Evolutionary conservation across 2,329 filamentous ascomycete genomes (phyloP), one percentile per base, ranked within the genome.

Genomic region (Hysterium pulicare): DNA sequence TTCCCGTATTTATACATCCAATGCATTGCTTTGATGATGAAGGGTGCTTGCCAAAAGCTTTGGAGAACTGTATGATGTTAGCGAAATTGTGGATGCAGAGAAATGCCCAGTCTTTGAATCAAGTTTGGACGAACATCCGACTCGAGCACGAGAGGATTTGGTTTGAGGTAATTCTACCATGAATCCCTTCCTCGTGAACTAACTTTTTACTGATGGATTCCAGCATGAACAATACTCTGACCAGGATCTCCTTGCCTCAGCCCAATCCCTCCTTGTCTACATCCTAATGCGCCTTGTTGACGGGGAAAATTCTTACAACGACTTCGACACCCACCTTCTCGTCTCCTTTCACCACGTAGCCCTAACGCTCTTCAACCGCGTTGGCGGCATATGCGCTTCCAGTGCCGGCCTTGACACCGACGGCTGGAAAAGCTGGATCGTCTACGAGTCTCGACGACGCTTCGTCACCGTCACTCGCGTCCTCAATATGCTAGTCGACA

Each of bases 251-350:
- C 24, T 28, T 28, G 24, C 24, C 24, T 7, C 24, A 28, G 13
- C 24, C 6, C 39, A 41, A 41, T 38, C 39, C 38, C 32, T 38
- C 32, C 16, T 38, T n/a, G 20, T 41, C 31, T 41, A 32, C 22
- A 22, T 41, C 17, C n/a, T 41, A 6, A 32, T 41, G 17, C 13
- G 39, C 15, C 8, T 41, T 20, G 38, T 41, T 38, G 39, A 41
- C 13, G 39, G 39, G 21, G 11, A 22, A n/a, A 32, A 41, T 38
- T 11, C 8, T 7, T 38, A 41, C 23, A 41, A 32, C 32, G 22
- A 37, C 32, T 41, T 41, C 34, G 39, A 16, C 13, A 41, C 39
- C 31, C 31, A 38, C 11, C 30, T 41, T 19, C 17, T 41, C 11
- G 20, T 22, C 34, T 41, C 39, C 16, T 9, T 41, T 15, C 24